Conservation (phyloP, 108 stramenopile genomes). For the Hondaea fermentalgiana region DNA sequence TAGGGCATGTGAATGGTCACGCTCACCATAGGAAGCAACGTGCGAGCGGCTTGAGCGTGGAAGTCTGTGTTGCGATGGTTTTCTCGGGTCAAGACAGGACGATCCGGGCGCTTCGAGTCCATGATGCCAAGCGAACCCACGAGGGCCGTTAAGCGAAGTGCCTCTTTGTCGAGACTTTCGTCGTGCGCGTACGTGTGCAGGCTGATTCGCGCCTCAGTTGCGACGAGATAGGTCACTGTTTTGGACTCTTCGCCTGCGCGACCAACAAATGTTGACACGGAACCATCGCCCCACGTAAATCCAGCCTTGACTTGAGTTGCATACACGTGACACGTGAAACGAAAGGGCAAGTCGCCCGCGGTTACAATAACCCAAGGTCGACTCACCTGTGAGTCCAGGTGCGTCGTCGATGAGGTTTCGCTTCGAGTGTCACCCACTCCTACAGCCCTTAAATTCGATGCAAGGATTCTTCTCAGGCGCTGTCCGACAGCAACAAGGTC, state of each 20-base stretch:
- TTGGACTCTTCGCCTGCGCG: not conserved
- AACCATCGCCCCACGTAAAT: not conserved
- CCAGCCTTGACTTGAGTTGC: not conserved
- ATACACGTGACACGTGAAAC: not conserved
- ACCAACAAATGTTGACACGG: not conserved
- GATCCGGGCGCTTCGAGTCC: not conserved
- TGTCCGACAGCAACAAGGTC: not conserved
- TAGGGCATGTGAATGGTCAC: not conserved
- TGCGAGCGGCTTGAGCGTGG: not conserved
- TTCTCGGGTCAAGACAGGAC: not conserved
- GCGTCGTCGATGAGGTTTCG: not conserved
- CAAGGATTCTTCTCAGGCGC: not conserved
- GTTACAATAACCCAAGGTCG: not conserved
- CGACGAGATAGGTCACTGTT: not conserved
- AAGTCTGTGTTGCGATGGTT: not conserved
- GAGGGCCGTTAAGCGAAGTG: not conserved
- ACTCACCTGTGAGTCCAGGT: not conserved
- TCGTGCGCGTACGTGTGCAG: not conserved
- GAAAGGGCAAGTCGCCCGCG: not conserved
- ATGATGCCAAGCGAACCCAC: not conserved
- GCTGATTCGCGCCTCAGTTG: not conserved
- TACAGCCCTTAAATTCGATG: not conserved
- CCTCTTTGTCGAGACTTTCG: not conserved
- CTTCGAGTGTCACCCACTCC: not conserved
- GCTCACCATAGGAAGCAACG: not conserved